phyloP scores from a whole-genome alignment of 208 protist species.

The Crithidia acanthocephali region DNA sequence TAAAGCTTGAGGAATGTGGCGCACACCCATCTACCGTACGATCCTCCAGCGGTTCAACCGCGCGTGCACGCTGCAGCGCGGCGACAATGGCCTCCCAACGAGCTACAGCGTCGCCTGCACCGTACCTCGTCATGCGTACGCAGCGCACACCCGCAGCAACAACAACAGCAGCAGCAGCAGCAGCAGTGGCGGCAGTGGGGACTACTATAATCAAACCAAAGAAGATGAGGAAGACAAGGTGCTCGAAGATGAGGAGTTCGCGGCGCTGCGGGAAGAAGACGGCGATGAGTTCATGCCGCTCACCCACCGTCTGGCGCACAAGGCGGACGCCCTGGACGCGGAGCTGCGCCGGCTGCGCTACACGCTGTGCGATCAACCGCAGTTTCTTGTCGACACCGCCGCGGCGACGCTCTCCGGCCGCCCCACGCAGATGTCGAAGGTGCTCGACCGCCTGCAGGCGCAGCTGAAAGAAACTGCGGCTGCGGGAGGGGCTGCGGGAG shows the following conservation, averaged over 20 bases:
- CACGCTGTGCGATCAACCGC: conserved; percentile 54
- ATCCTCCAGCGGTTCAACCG: not conserved
- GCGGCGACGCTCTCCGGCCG: conserved; percentile 47
- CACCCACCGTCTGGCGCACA: conserved; percentile 48
- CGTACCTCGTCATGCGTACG: not conserved
- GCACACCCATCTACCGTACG: not conserved
- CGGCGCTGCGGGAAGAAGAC: conserved; percentile 38
- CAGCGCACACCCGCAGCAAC: not conserved
- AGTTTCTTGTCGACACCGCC: conserved; percentile 59
- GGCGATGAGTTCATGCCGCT: conserved; percentile 59
- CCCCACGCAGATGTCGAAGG: conserved; percentile 45
- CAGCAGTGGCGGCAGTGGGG: not conserved
- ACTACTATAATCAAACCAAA: conserved; percentile 23
- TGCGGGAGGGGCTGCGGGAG: not conserved
- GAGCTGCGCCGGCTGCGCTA: conserved; percentile 71
- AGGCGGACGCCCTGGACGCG: conserved; percentile 62
- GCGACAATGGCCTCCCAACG: not conserved
- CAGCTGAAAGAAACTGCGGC: not conserved
- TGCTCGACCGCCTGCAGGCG: conserved; percentile 22
- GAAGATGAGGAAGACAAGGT: conserved; percentile 56
- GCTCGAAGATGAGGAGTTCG: conserved; percentile 85
- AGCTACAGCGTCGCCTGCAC: not conserved
- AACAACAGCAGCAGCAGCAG: conserved; percentile 6
- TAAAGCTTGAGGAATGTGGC: not conserved
- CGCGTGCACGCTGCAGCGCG: not conserved